Evolutionary conservation across 2,329 filamentous ascomycete genomes (phyloP).

Genomic region (Triangularia setosa): DNA sequence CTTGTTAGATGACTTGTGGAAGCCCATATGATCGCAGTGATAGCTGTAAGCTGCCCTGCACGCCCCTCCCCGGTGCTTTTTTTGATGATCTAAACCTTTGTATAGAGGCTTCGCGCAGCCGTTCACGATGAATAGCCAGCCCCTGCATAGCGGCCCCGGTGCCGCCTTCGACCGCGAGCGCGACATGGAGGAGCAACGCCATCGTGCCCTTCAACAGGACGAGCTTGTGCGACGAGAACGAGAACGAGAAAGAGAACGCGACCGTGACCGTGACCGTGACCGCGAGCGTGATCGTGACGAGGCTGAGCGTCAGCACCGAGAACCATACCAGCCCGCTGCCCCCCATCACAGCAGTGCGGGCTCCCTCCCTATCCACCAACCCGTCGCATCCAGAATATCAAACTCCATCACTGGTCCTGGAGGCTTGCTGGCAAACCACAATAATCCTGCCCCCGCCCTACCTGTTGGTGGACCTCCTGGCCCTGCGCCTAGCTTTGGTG

Average conservation of each 20-base stretch:
- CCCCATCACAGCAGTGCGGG: conserved; percentile 84
- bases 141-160: conserved; percentile 39
- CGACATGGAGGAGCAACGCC: conserved; percentile 42
- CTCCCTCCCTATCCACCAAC: conserved; percentile 89
- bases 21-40: conserved; percentile 19
- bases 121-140: conserved; percentile 44
- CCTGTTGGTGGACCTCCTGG: conserved; percentile 51
- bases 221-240: conserved; percentile 38
- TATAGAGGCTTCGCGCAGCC: conserved; percentile 21
- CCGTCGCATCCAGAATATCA: conserved; percentile 75
- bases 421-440: conserved; percentile 74
- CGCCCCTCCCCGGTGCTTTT: not conserved
- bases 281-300: conserved; percentile 49
- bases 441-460: conserved; percentile 52
- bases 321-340: conserved; percentile 61
- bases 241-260: conserved; percentile 19
- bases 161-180: conserved; percentile 46
- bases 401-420: conserved; percentile 89
- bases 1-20: conserved; percentile 9
- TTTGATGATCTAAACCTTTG: not conserved
- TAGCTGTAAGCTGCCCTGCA: conserved; percentile 22
- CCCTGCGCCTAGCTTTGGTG: conserved; percentile 50
- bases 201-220: conserved; percentile 45
- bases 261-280: conserved; percentile 24
- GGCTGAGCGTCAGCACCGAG: conserved; percentile 58